Conservation (phyloP, 768 basidiomycete genomes). For the Termitomyces sp. region DNA sequence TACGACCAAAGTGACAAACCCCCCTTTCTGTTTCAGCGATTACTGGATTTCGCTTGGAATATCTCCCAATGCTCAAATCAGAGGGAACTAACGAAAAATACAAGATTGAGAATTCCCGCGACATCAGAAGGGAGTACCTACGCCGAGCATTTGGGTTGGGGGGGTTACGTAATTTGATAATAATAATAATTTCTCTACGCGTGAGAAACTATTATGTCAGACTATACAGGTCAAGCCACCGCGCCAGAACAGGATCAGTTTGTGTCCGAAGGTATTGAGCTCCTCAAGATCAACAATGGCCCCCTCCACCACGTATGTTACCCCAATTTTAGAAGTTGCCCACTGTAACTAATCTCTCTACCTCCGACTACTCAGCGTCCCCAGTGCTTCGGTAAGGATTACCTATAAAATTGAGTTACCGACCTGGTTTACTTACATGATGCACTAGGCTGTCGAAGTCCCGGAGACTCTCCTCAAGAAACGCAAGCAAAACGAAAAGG, state of each 20-base stretch:
- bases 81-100: no score
- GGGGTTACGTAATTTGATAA: no score
- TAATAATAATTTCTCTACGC: no score
- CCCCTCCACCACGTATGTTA: conserved; percentile 51
- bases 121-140: no score
- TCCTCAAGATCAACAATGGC: conserved; percentile 51
- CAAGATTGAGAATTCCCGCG: no score
- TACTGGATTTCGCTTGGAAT: no score
- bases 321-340: not conserved
- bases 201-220: conserved; percentile 30
- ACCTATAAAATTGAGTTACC: conserved; percentile 6
- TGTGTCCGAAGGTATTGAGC: conserved; percentile 24
- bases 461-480: conserved; percentile 99
- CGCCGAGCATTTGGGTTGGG: no score
- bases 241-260: conserved; percentile 16
- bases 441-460: conserved; percentile 79
- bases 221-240: conserved; percentile 44
- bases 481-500: conserved; percentile 97
- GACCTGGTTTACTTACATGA: conserved; percentile 16
- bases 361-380: conserved; percentile 31
- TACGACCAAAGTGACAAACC: no score
- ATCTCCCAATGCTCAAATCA: no score
- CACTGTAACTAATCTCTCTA: conserved; percentile 6
- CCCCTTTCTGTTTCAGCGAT: no score
- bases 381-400: conserved; percentile 50